Evolutionary conservation across 108 stramenopile species (phyloP), one percentile per base, ranked within the genome.

Genomic region (Schizochytrium sp.): DNA sequence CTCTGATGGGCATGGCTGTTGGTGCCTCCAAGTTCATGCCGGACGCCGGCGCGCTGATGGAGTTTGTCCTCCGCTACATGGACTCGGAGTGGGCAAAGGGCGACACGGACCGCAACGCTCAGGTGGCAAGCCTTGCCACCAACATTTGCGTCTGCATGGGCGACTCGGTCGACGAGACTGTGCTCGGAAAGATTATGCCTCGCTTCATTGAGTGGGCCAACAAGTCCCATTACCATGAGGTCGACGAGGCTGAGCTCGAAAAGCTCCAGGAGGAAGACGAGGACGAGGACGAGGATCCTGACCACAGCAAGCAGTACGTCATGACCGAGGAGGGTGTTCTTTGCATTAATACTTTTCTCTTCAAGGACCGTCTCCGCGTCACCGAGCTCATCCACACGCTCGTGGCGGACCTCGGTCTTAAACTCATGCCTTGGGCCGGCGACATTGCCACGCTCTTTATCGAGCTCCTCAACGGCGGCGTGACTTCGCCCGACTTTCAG

Each of bases 141-240:
- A 83, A 53, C 51, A 83, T 83, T 28, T 83, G 76, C 76, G 6
- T 12, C 12, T 83, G 76, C 51, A 83, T 83, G 76, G 76, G 76
- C 45, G 63, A 69, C 10, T 53, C 76, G 18, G 76, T 83, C 48
- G 76, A 83, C 45, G 76, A 47, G 51, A 3, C n/a, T 23, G 51
- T 83, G 14, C 51, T 83, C 19, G 51, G 76, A 14, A 83, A 53
- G 76, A 53, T 83, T 18, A 18, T 83, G 45, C 76, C 76, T 10
- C 76, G 18, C 23, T 53, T 83, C 51, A 53, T 83, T 23, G 76
- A 47, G 48, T 83, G 76, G 76, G 76, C 76, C 12, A 12, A 23
- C 51, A 53, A 53, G 76, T 53, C 76, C 14, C 48, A 53, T 45
- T 83, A 53, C 48, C n/a, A 53, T 18, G 28, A 47, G 48, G 48